Evolutionary conservation across 2,329 filamentous ascomycete genomes (phyloP), one percentile per base, ranked within the genome.

Genomic region (Pseudocercospora musae): DNA sequence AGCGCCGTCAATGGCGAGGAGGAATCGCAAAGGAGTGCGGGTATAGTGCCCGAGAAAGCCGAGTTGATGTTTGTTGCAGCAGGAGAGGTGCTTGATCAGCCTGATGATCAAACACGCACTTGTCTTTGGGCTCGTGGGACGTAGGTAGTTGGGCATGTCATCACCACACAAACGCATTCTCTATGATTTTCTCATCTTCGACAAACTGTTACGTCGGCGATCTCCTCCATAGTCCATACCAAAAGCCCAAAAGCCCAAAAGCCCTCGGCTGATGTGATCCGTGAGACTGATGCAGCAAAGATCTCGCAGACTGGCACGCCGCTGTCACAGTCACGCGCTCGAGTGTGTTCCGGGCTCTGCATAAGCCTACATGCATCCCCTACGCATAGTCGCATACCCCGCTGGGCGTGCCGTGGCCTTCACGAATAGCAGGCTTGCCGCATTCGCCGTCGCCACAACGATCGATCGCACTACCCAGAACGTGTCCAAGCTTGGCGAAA

Each of bases 311-410:
- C n/a, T n/a, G n/a, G n/a, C 62, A 59, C 40, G 37, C 55, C 57
- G 42, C 55, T 44, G 64, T 66, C 64, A 66, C 64, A 57, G 64
- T 66, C 64, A 66, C 64, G 59, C 64, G 63, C 58, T 59, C 61
- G 20, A 23, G 13, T 13, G 55, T 59, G 49, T 50, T 55, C 46
- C 59, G 58, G 60, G 58, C n/a, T 55, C 60, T 64, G 62, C 60
- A 62, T 60, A 50, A 52, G 60, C 52, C 52, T 27, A 52, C 55
- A 57, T 56, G 27, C 29, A 54, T 20, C 46, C 54, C 54, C 52
- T 49, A 60, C 58, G 58, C 56, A 58, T 62, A 42, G 58, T 61
- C 58, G 58, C 56, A 58, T 62, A 42, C 61, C 63, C 64, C 62
- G 61, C 61, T 62, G 61, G 33, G 44, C 64, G 61, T 52, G 63